A percentile compares a stretch with the other conserved stretches of the same genome.
Conservation (phyloP, 352 stramenopile genomes). For the Phytophthora gonapodyides region DNA sequence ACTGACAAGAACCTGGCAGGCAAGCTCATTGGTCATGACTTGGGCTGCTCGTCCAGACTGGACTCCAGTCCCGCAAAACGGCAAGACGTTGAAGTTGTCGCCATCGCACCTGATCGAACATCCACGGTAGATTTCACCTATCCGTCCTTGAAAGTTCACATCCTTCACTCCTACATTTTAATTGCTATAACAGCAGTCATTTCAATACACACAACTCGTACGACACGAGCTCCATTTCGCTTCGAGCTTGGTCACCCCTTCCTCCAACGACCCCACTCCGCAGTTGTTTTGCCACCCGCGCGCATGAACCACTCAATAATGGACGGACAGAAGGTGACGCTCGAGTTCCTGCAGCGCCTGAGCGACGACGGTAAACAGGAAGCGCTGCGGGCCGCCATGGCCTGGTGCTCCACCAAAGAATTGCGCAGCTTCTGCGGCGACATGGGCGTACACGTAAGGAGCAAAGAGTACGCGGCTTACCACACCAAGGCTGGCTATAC, state of each 20-base stretch:
- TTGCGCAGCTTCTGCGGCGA: constrained; percentile 25
- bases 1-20: too few relatives aligned
- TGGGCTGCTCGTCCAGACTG: background rate
- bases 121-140: background rate
- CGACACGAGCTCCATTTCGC: too few relatives aligned
- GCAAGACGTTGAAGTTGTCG: constrained; percentile 2
- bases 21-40: too few relatives aligned
- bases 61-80: too few relatives aligned
- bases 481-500: constrained; percentile 29
- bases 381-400: constrained; percentile 23
- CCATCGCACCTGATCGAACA: constrained; percentile 7
- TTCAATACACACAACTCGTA: too few relatives aligned
- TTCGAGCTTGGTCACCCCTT: too few relatives aligned
- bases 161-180: too few relatives aligned
- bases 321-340: constrained; percentile 16
- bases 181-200: too few relatives aligned
- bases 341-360: constrained; percentile 29
- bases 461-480: constrained; percentile 31
- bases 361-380: constrained; percentile 22
- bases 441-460: constrained; percentile 25
- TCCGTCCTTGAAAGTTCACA: too few relatives aligned
- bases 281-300: too few relatives aligned
- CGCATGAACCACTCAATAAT: background rate
- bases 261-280: too few relatives aligned
- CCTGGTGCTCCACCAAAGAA: constrained; percentile 26